Conservation (phyloP, 208 protist species). For the Wallacemonas sp. region DNA sequence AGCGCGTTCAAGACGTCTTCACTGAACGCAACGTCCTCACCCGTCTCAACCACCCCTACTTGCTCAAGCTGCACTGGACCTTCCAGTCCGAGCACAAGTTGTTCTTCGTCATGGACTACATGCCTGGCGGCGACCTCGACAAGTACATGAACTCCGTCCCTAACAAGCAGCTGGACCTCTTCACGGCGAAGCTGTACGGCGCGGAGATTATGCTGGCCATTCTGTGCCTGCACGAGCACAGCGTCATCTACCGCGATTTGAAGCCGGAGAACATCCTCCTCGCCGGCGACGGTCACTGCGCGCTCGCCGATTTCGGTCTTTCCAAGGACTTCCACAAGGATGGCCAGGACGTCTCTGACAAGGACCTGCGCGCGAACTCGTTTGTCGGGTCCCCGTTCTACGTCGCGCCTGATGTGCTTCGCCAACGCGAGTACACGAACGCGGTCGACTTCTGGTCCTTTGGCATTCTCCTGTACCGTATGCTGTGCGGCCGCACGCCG, state of each 20-base stretch:
- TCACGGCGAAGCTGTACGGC: slow-evolving; percentile 91
- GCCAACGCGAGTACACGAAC: slow-evolving; percentile 93
- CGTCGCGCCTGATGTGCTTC: slow-evolving; percentile 95
- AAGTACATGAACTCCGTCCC: slow-evolving; percentile 91
- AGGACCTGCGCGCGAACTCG: slow-evolving; percentile 87
- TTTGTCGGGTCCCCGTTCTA: slow-evolving; percentile 94
- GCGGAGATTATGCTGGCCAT: slow-evolving; percentile 93
- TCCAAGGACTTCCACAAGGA: slow-evolving; percentile 92
- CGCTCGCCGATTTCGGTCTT: slow-evolving; percentile 91
- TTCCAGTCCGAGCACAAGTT: slow-evolving; percentile 96
- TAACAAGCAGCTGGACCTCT: slow-evolving; percentile 83
- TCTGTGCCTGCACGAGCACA: slow-evolving; percentile 92
- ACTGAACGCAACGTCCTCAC: slow-evolving; percentile 93
- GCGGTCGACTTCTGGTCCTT: slow-evolving; percentile 98
- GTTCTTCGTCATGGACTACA: slow-evolving; percentile 96
- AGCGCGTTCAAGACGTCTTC: slow-evolving; percentile 91
- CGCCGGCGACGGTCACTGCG: slow-evolving; percentile 82
- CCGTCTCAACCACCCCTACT: slow-evolving; percentile 91
- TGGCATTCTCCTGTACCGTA: slow-evolving; percentile 97
- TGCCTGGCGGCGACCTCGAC: slow-evolving; percentile 93
- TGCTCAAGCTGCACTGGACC: slow-evolving; percentile 94
- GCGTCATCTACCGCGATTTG: slow-evolving; percentile 94
- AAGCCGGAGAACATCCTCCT: slow-evolving; percentile 94
- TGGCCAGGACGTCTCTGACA: slow-evolving; percentile 58
- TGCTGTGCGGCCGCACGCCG: slow-evolving; percentile 93